Evolutionary conservation across 2,329 filamentous ascomycete species (phyloP), one percentile per base, ranked within the genome.

Genomic region (Bretziella fagacearum): DNA sequence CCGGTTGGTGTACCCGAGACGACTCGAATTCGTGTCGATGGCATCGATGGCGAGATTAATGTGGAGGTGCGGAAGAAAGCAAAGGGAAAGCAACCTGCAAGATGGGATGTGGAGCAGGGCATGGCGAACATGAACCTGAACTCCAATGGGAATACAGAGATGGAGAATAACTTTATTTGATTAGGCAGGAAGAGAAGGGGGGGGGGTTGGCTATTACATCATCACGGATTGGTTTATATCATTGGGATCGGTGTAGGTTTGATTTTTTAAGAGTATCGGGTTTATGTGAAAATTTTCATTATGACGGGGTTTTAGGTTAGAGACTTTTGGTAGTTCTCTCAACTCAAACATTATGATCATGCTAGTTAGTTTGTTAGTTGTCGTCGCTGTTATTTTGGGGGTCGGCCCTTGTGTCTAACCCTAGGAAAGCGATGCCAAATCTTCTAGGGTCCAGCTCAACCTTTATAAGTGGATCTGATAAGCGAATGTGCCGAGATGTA

Each of bases 1-100:
- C 40, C 26, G 6, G 41, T 39, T n/a, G 26, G 23, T 11, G 44
- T 43, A 5, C 47, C 40, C 22, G 48, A 42, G 41, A 46, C 48
- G 2, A 49, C 43, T 10, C 35, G 49, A 26, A 62, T 76, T 1
- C 62, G 68, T 26, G 64, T 76, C 18, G 71, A 77, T 48, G 73
- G 72, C 40, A 66, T 75, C 7, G 62, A 66, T 11, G 72, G 70
- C 13, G 71, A 76, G 52, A 67, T 77, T 20, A 69, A 70, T 53
- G 70, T 76, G 6, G 65, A 71, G 52, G 64, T 74, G 1, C 66
- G 68, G 23, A 47, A 44, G 18, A 50, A 44, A 22, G 26, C 22
- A 20, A 50, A 50, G 22, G 44, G 48, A 29, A 50, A 44, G 40
- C 20, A 43, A 54, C 56, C 22, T 49, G 47, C 44, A 45, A 51